Conservation (phyloP, 2,329 filamentous ascomycete species). For the Xylariaceae sp. region DNA sequence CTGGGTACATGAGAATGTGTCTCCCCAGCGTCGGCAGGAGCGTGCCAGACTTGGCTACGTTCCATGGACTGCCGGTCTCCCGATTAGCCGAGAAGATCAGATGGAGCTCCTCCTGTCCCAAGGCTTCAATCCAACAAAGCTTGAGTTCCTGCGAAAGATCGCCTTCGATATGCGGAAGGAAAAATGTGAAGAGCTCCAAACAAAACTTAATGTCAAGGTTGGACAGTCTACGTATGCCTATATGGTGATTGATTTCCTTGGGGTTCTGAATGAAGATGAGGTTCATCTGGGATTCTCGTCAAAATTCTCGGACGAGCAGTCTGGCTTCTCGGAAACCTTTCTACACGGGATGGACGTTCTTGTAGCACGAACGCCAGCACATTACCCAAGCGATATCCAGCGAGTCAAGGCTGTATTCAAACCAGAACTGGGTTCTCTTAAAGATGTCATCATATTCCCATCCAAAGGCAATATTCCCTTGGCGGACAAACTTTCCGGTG, state of each 20-base stretch:
- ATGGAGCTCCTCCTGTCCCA: conserved; percentile 61
- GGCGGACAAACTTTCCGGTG: conserved; percentile 75
- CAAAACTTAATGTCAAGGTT: conserved; percentile 65
- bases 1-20: conserved; percentile 56
- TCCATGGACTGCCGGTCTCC: conserved; percentile 57
- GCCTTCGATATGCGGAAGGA: conserved; percentile 54
- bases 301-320: conserved; percentile 62
- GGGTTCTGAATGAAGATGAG: conserved; percentile 66
- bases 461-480: conserved; percentile 65
- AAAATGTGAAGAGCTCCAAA: conserved; percentile 59
- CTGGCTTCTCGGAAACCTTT: conserved; percentile 58
- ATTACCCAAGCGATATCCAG: conserved; percentile 75
- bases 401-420: conserved; percentile 65
- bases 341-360: conserved; percentile 66
- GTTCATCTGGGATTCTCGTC: conserved; percentile 71
- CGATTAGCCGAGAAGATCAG: conserved; percentile 54
- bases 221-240: conserved; percentile 65
- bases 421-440: conserved; percentile 68
- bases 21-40: conserved; percentile 40
- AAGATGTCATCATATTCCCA: conserved; percentile 82
- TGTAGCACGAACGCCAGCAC: conserved; percentile 71
- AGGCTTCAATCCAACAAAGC: conserved; percentile 62
- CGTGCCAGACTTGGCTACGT: conserved; percentile 48
- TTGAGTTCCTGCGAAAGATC: conserved; percentile 55
- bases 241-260: conserved; percentile 72